A percentile compares a stretch with the other conserved stretches of the same genome.
Conservation (phyloP, 169 alveolate species). For the Amoebophrya sp. region DNA sequence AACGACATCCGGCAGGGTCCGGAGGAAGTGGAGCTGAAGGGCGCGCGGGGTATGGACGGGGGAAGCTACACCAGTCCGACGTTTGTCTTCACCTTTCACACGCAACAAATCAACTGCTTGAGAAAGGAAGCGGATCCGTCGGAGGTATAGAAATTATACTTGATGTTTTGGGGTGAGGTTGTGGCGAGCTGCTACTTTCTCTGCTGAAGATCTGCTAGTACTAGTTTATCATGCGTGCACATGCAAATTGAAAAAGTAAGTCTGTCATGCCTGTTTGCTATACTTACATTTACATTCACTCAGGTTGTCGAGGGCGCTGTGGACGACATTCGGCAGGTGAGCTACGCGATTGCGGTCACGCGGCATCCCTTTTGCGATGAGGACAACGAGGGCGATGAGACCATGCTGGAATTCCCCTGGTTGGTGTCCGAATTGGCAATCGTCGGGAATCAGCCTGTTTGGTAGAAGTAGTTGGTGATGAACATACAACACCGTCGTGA, state of each 20-base stretch:
- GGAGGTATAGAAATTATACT: too few relatives aligned
- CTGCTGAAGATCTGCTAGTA: too few relatives aligned
- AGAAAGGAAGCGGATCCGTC: constrained; percentile 57
- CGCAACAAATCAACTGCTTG: constrained; percentile 76
- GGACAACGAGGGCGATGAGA: constrained; percentile 51
- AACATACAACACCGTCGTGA: too few relatives aligned
- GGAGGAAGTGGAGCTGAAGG: constrained; percentile 70
- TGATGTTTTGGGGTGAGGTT: too few relatives aligned
- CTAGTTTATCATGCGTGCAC: too few relatives aligned
- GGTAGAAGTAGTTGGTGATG: too few relatives aligned
- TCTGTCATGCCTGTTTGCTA: too few relatives aligned
- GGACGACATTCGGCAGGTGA: constrained; percentile 72
- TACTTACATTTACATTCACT: neutral
- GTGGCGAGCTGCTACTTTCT: too few relatives aligned
- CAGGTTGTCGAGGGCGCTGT: constrained; percentile 54
- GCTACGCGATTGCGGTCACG: constrained; percentile 69
- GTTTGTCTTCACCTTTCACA: constrained; percentile 69
- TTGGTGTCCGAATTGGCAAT: constrained; percentile 65
- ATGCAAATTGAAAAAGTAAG: too few relatives aligned
- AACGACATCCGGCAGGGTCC: constrained; percentile 57
- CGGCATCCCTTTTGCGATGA: constrained; percentile 60
- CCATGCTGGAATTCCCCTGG: neutral
- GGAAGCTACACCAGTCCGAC: constrained; percentile 52
- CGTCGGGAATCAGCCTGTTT: constrained; percentile 66
- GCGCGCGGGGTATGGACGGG: constrained; percentile 56